Evolutionary conservation across 2,329 filamentous ascomycete genomes (phyloP).

Genomic region (Colletotrichum zoysiae): DNA sequence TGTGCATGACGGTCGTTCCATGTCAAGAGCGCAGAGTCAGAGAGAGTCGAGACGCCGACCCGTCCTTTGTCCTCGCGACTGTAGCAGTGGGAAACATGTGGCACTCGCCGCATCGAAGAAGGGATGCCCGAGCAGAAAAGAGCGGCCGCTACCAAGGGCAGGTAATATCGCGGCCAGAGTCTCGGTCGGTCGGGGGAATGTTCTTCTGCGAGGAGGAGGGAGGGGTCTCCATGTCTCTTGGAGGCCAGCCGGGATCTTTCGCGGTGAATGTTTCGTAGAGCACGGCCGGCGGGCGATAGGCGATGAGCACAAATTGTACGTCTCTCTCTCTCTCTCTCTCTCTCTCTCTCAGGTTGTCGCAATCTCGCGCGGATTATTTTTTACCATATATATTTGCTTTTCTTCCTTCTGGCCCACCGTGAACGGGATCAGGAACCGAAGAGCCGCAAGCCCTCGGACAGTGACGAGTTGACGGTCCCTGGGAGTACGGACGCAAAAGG

Average conservation of each 20-base stretch:
- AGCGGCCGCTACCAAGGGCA: neutral
- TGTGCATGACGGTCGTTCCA: neutral
- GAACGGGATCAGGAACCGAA: constrained; percentile 9
- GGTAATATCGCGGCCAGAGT: neutral
- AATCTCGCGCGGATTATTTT: constrained; percentile 6
- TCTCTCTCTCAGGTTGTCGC: constrained; percentile 9
- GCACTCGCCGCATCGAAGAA: neutral
- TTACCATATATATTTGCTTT: no score
- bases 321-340: neutral
- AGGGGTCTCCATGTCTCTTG: neutral
- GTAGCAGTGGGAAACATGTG: neutral
- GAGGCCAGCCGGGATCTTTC: constrained; percentile 1
- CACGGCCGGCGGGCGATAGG: constrained; percentile 5
- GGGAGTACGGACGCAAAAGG: neutral
- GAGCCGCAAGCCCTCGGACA: constrained; percentile 20
- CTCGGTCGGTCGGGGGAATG: constrained; percentile 3
- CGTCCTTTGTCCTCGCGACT: neutral
- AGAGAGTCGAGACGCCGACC: neutral
- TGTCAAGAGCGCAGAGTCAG: neutral
- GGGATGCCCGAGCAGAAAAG: constrained; percentile 1
- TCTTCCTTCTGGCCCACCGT: neutral
- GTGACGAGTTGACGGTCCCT: constrained; percentile 6
- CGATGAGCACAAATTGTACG: neutral
- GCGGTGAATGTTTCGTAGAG: constrained; percentile 3
- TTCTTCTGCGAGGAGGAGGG: neutral